phyloP scores from a whole-genome alignment of 1,284 basidiomycete species.

The Schizophyllum commune region DNA sequence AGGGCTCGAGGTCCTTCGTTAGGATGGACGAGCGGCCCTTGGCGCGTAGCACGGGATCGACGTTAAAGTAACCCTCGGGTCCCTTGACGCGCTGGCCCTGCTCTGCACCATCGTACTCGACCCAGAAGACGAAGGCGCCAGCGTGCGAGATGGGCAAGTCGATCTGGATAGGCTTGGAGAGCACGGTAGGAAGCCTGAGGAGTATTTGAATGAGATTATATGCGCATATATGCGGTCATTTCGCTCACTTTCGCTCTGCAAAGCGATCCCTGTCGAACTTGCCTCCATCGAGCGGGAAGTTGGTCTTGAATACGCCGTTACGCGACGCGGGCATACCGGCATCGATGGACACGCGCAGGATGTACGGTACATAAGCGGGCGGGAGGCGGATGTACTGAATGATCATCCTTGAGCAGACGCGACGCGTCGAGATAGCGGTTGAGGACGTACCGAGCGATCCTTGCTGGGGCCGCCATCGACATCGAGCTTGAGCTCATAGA shows the following conservation, averaged over 20 bases:
- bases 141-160: conserved; percentile 93
- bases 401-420: conserved; percentile 11
- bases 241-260: conserved; percentile 65
- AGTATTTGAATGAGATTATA: conserved; percentile 8
- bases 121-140: conserved; percentile 89
- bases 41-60: conserved; percentile 80
- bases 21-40: conserved; percentile 72
- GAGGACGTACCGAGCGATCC: conserved; percentile 64
- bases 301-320: conserved; percentile 88
- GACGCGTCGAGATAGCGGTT: conserved; percentile 1
- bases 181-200: conserved; percentile 66
- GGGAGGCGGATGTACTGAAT: conserved; percentile 88
- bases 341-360: conserved; percentile 82
- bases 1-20: conserved; percentile 41
- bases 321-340: conserved; percentile 84
- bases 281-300: conserved; percentile 90
- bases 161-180: conserved; percentile 84
- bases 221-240: conserved; percentile 13
- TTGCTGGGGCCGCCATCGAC: conserved; percentile 85
- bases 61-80: conserved; percentile 89
- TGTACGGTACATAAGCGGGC: conserved; percentile 82
- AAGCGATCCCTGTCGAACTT: conserved; percentile 74
- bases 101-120: conserved; percentile 74
- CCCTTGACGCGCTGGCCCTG: conserved; percentile 61
- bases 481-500: conserved; percentile 82